Evolutionary conservation across 306 rosid species (phyloP).

Genomic region (Albizia julibrissin): DNA sequence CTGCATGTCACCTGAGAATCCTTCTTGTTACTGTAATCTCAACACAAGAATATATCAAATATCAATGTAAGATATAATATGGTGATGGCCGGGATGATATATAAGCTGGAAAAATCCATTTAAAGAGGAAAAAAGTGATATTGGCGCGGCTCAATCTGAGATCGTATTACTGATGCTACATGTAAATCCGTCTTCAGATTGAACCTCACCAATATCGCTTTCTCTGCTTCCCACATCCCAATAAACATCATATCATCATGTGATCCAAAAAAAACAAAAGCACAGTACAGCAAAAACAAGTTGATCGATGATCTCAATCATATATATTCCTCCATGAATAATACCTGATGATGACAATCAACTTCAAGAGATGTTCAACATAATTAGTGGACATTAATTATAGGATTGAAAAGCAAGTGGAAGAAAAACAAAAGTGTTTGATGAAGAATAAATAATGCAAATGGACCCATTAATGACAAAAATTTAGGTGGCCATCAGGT

Average conservation of each 20-base stretch:
- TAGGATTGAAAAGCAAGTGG: constrained; percentile 34
- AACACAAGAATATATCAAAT: too few relatives aligned
- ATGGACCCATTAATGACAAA: constrained; percentile 57
- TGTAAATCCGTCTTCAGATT: constrained; percentile 95
- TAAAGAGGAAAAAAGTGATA: constrained; percentile 68
- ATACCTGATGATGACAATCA: constrained; percentile 29
- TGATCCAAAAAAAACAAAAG: background rate
- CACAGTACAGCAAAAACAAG: background rate
- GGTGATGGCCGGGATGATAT: background rate
- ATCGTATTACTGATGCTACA: constrained; percentile 63
- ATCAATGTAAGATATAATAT: too few relatives aligned
- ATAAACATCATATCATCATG: constrained; percentile 17
- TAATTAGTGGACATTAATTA: background rate
- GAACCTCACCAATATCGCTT: constrained; percentile 99
- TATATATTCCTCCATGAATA: constrained; percentile 30
- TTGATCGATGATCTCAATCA: background rate
- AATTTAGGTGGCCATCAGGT: constrained; percentile 34
- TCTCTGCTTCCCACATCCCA: constrained; percentile 47
- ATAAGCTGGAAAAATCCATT: background rate
- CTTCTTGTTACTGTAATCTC: background rate
- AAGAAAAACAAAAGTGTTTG: constrained; percentile 43
- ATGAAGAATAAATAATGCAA: constrained; percentile 42
- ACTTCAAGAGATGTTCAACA: constrained; percentile 20
- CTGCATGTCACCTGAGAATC: constrained; percentile 28
- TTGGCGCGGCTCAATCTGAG: constrained; percentile 99